phyloP scores from a whole-genome alignment of 176 grass and related monocot species.

The Elaeis guineensis region DNA sequence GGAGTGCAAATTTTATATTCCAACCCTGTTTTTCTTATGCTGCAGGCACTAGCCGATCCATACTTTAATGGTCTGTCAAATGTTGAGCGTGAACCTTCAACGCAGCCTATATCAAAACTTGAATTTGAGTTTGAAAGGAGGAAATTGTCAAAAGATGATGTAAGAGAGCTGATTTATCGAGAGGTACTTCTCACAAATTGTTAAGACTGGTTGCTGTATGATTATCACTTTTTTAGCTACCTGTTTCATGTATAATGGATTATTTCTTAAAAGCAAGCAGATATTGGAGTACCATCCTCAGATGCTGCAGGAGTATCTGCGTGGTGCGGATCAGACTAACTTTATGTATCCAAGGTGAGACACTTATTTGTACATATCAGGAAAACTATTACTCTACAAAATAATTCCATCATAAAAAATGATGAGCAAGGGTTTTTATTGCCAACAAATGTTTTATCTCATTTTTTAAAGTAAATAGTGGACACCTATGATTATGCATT shows the following conservation, averaged over 20 bases:
- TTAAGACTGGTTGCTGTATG: no score
- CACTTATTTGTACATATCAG: neutral
- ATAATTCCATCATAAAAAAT: no score
- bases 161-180: conserved; percentile 78
- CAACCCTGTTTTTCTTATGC: conserved; percentile 20
- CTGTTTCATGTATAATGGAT: no score
- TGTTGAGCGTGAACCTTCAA: conserved; percentile 46
- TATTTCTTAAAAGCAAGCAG: conserved; percentile 18
- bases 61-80: conserved; percentile 72
- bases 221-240: no score
- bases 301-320: conserved; percentile 67
- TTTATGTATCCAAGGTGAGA: conserved; percentile 90
- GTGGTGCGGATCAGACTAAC: conserved; percentile 52
- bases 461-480: no score
- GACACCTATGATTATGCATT: no score
- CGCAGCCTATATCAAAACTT: conserved; percentile 67
- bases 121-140: conserved; percentile 96
- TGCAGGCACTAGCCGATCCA: conserved; percentile 64
- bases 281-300: conserved; percentile 97
- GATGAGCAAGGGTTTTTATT: no score
- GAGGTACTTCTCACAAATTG: conserved; percentile 39
- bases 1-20: neutral
- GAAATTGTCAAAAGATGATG: conserved; percentile 83
- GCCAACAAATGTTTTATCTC: no score
- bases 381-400: no score